Percentiles rank a stretch among this genome's conserved stretches.
Evolutionary conservation across 2,329 filamentous ascomycete species (phyloP).

Genomic region (Hymenoscyphus fructigenus): DNA sequence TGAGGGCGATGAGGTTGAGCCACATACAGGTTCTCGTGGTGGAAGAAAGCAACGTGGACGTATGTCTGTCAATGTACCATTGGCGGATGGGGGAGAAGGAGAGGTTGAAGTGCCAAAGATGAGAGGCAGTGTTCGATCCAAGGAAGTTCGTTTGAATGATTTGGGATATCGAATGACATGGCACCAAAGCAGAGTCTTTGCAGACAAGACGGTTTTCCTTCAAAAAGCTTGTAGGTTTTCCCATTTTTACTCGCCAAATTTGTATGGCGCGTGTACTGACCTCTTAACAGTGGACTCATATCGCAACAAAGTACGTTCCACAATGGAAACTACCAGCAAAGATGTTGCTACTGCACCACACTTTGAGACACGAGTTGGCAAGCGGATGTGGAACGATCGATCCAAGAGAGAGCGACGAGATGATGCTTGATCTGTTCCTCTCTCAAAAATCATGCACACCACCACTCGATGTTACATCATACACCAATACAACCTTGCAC

Average conservation of each 20-base stretch:
- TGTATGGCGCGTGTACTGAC: neutral
- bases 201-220: slow-evolving; percentile 80
- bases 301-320: slow-evolving; percentile 83
- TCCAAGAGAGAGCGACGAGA: slow-evolving; percentile 40
- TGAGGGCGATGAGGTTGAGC: slow-evolving; percentile 47
- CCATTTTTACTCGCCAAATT: neutral
- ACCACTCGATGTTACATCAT: neutral
- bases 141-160: slow-evolving; percentile 90
- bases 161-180: slow-evolving; percentile 94
- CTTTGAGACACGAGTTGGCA: slow-evolving; percentile 85
- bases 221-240: slow-evolving; percentile 82
- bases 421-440: slow-evolving; percentile 5
- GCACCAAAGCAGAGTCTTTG: slow-evolving; percentile 91
- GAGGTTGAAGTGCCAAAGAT: slow-evolving; percentile 76
- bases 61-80: slow-evolving; percentile 61
- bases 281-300: slow-evolving; percentile 79
- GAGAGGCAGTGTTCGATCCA: slow-evolving; percentile 66
- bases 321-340: slow-evolving; percentile 75
- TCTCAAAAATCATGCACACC: neutral
- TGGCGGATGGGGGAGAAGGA: slow-evolving; percentile 68
- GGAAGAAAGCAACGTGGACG: slow-evolving; percentile 34
- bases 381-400: slow-evolving; percentile 69
- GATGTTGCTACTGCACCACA: slow-evolving; percentile 77
- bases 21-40: slow-evolving; percentile 32
- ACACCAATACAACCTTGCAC: neutral